Evolutionary conservation across 1,284 basidiomycete species (phyloP).

Genomic region (Pisolithus thermaeus): DNA sequence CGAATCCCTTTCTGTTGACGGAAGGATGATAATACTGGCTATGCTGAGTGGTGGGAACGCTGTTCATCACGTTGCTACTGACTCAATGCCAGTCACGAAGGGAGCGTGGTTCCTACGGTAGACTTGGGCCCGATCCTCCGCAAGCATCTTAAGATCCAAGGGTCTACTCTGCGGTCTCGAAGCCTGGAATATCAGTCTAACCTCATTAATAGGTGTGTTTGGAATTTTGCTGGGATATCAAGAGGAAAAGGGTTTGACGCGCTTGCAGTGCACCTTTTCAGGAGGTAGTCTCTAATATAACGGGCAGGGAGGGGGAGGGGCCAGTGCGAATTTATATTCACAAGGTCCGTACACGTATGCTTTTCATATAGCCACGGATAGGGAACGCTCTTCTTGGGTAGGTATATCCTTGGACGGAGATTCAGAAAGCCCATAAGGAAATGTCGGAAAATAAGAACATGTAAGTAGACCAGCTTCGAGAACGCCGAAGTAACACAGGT

Average conservation of each 20-base stretch:
- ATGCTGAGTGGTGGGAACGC: conserved; percentile 57
- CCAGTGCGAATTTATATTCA: conserved; percentile 73
- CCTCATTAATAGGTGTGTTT: conserved; percentile 58
- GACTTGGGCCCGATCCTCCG: conserved; percentile 68
- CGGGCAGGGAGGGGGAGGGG: conserved; percentile 49
- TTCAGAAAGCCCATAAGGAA: conserved; percentile 79
- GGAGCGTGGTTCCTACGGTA: conserved; percentile 57
- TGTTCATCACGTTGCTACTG: conserved; percentile 21
- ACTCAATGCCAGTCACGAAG: conserved; percentile 34
- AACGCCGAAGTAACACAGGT: background rate
- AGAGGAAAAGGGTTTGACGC: background rate
- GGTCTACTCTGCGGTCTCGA: conserved; percentile 82
- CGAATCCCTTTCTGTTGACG: conserved; percentile 69
- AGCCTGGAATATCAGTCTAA: conserved; percentile 77
- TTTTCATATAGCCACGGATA: conserved; percentile 13
- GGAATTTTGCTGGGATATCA: background rate
- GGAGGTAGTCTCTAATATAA: conserved; percentile 55
- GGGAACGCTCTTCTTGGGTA: conserved; percentile 24
- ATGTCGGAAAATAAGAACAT: conserved; percentile 83
- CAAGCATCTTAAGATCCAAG: conserved; percentile 88
- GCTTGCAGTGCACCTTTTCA: conserved; percentile 31
- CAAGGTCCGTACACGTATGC: conserved; percentile 41
- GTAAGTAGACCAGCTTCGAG: conserved; percentile 29
- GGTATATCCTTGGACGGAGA: conserved; percentile 81
- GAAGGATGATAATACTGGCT: conserved; percentile 70